phyloP scores from a whole-genome alignment of 192 early-diverging fungal species.

The Gaertneriomyces sp. region DNA sequence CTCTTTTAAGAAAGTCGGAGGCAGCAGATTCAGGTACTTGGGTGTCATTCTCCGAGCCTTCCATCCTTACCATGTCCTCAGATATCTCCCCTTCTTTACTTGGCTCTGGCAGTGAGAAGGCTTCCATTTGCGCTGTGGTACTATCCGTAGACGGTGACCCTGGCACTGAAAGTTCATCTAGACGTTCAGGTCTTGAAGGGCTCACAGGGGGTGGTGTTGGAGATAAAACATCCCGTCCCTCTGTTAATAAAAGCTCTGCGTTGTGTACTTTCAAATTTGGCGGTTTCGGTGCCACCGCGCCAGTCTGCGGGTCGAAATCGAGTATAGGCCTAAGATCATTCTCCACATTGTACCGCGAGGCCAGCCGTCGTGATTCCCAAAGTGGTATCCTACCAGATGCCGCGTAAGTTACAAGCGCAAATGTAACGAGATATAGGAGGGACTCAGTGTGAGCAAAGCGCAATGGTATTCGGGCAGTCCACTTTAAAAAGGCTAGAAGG shows the following conservation, averaged over 20 bases:
- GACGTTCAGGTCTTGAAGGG: too few relatives aligned
- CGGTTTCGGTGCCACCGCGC: conserved; percentile 23
- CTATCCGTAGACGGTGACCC: neutral
- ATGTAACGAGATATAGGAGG: neutral
- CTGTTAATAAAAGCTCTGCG: neutral
- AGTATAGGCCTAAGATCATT: conserved; percentile 27
- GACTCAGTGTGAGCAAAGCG: neutral
- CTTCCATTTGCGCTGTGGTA: too few relatives aligned
- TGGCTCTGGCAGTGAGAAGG: too few relatives aligned
- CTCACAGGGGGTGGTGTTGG: too few relatives aligned
- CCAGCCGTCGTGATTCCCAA: conserved; percentile 1
- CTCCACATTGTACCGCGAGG: conserved; percentile 36
- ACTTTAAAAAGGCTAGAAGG: neutral
- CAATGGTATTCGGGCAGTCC: neutral
- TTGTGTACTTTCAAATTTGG: conserved; percentile 1
- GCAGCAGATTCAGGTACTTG: too few relatives aligned
- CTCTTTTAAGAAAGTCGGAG: too few relatives aligned
- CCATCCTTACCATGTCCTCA: too few relatives aligned
- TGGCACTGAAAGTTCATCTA: too few relatives aligned
- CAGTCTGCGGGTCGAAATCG: conserved; percentile 34
- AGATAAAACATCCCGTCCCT: too few relatives aligned
- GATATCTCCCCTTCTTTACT: too few relatives aligned
- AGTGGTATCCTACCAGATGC: conserved; percentile 9
- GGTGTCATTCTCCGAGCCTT: too few relatives aligned
- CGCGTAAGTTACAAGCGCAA: neutral